phyloP scores from a whole-genome alignment of 352 stramenopile genomes.

The Phytophthora constricta region DNA sequence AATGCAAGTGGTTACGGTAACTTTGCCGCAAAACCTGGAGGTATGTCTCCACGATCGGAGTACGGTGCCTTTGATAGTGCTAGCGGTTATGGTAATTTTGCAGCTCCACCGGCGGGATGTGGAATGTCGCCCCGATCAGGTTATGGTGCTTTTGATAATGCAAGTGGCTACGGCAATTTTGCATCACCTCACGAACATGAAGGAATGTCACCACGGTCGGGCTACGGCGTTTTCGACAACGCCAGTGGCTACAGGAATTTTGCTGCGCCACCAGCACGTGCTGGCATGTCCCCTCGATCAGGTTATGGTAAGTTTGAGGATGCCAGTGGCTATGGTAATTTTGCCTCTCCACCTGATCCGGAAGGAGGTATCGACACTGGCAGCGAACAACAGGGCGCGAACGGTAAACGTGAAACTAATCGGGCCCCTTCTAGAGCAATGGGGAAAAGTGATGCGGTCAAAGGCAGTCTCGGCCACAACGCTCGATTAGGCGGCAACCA shows the following conservation, averaged over 20 bases:
- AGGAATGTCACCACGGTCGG: slow-evolving; percentile 32
- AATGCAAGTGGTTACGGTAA: slow-evolving; percentile 42
- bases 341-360: slow-evolving; percentile 14
- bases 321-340: slow-evolving; percentile 34
- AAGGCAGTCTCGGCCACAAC: too few relatives aligned
- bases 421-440: too few relatives aligned
- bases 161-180: slow-evolving; percentile 48
- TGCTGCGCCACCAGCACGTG: slow-evolving; percentile 12
- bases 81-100: slow-evolving; percentile 30
- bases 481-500: slow-evolving; percentile 12
- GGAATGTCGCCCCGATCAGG: slow-evolving; percentile 28
- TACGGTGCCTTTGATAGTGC: slow-evolving; percentile 28
- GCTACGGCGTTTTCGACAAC: slow-evolving; percentile 47
- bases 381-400: too few relatives aligned
- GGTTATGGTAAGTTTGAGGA: slow-evolving; percentile 40
- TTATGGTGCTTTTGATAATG: slow-evolving; percentile 43
- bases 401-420: too few relatives aligned
- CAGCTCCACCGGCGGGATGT: neutral
- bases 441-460: too few relatives aligned
- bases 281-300: slow-evolving; percentile 24
- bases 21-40: slow-evolving; percentile 27
- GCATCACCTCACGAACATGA: slow-evolving; percentile 16
- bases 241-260: slow-evolving; percentile 28
- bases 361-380: too few relatives aligned
- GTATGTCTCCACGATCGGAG: neutral